Base-by-base conservation (phyloP, 108 stramenopile genomes). In the Skeletonema marinoi region DNA sequence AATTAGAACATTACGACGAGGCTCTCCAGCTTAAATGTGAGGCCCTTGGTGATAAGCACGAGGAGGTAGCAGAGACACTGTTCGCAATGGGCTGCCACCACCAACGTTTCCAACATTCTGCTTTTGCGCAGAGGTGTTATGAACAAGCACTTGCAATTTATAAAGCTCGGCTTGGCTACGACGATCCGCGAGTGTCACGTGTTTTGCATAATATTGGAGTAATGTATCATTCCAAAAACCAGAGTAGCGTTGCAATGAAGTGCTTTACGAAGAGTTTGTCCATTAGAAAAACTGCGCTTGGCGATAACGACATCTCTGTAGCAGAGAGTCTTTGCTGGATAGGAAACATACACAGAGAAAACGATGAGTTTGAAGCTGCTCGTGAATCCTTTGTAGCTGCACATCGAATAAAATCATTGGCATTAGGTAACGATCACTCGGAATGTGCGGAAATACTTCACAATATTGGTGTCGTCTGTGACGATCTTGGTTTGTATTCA, bases 261-360 rank as follows among this genome's bases (percentile, higher is more conserved):
- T 80, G 82, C 48, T 78, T 87, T 29, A 66, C 81, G 64, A 84
- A 73, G 41, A 72, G 76, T 29, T 50, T 87, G 21, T 77, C 77
- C 4, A 85, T 87, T 11, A 50, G 79, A 41, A 35, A 70, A 41
- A 14, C 67, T 44, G 9, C 48, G 59, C 64, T 76, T 6, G 77
- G 76, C 1, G 67, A 68, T 2, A 70, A 44, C 11, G 82, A 86
- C 7, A 32, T 77, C n/a, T 77, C 70, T 14, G 80, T 84, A 60
- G 83, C 86, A 8, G 83, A 87, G 25, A 87, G 80, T 21, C 48
- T 74, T 4, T 81, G 86, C 16, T 87, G 86, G 86, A 80, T 88
- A n/a, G 87, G 87, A 14, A 88, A 85, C 16, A 78, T 88, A 16
- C 75, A 88, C 60, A 68, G 87, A 60, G 84, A 85, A 54, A 68